Evolutionary conservation across 345 rosid species (phyloP).

Genomic region (Eucalyptus cloeziana): DNA sequence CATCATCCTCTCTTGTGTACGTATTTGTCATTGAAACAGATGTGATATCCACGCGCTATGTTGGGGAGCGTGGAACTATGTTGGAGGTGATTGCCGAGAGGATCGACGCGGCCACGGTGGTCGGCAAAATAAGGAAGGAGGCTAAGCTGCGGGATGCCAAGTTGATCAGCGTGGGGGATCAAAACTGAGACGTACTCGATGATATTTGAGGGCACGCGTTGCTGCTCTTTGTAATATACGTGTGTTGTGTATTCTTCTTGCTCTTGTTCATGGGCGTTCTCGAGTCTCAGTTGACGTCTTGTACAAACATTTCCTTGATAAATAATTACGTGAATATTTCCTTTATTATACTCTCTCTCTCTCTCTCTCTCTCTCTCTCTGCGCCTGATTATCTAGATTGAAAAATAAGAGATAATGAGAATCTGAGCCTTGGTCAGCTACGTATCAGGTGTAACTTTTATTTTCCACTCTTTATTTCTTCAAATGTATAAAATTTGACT

Average conservation of each 20-base stretch:
- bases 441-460: no score
- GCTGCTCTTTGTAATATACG: not conserved
- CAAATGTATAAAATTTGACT: no score
- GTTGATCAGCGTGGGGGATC: not conserved
- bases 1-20: not conserved
- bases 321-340: not conserved
- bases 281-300: not conserved
- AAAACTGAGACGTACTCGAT: not conserved
- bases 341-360: not conserved
- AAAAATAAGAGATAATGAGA: not conserved
- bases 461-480: no score
- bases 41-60: not conserved
- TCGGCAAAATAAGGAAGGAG: not conserved
- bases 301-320: not conserved
- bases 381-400: not conserved
- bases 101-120: not conserved
- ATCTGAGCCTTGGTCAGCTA: not conserved
- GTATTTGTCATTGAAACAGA: not conserved
- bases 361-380: not conserved
- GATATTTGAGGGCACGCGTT: not conserved
- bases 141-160: not conserved
- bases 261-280: not conserved
- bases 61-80: not conserved
- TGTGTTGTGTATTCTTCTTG: not conserved
- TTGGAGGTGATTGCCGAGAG: not conserved